Evolutionary conservation across 192 early-diverging fungal species (phyloP), one percentile per base, ranked within the genome.

Genomic region (Spizellomyces punctatus): DNA sequence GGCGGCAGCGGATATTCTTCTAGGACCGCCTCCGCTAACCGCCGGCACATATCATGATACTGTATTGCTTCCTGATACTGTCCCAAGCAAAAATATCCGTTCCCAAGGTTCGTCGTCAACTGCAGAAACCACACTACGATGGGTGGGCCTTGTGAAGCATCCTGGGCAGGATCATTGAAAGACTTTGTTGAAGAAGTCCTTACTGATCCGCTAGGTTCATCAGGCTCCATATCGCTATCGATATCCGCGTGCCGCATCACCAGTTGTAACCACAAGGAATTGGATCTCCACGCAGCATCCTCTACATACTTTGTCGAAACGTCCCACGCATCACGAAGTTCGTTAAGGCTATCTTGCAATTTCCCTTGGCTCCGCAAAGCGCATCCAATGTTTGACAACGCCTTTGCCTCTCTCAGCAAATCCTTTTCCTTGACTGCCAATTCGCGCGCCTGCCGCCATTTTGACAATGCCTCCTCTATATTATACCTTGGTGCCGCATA

Each of bases 71-170:
- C 75, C 63, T 79, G 78, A 47, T 71, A 81, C 46, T 81, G 45
- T 0, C 81, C 83, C 3, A 81, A 60, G 58, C 73, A 63, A 62
- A 72, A 83, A 49, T 78, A 63, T 10, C 78, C 72, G 63, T 87
- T 87, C 0, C 85, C 85, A 17, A 81, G 67, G 52, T 84, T 87
- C 0, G 81, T 85, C n/a, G 72, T 69, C 8, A 87, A 71, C 65
- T 85, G 76, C 52, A 85, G 49, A 55, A 85, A 78, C 69, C 79
- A 82, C 5, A 83, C 76, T 0, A 85, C 81, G 58, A 87, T 84
- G 16, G 85, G 82, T 22, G 85, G 85, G 6, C 85, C 85, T 50
- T 79, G 78, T 16, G 78, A 77, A 6, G 68, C 44, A 64, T 80
- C 76, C 14, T 9, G 8, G 12, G 27, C 55, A n/a, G 52, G 10